Evolutionary conservation across 805 yeast genomes (phyloP), one percentile per base, ranked within the genome.

Genomic region (Phaffomyces antillensis): DNA sequence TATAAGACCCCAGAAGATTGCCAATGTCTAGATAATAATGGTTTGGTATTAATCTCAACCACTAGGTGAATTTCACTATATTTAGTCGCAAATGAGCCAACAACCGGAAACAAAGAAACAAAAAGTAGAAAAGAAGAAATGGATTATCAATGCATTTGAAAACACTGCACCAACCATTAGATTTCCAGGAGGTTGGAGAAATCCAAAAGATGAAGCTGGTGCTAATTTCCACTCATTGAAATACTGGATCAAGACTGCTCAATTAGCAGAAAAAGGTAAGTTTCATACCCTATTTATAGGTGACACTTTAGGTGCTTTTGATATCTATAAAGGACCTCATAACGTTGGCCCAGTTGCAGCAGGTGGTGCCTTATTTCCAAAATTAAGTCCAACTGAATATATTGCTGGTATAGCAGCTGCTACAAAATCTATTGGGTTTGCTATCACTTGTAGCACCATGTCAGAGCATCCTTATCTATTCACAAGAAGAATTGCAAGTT

Each of bases 351-450:
- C 50, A 23, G 48, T 47, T 23, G 44, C 50, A 15, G n/a, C 37
- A 12, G 39, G 43, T 5, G 49, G 49, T 28, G 32, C 41, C 37
- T 34, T 35, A 20, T 39, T 36, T 24, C 73, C 72, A 3, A 61
- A 61, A 3, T 55, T 52, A 39, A 72, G 68, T 41, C 72, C 72
- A 8, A 54, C 63, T 45, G 63, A 66, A 11, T 58, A 59, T 12
- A 65, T 68, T 16, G 45, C 67, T 11, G 70, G 68, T 5, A 61
- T 68, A 67, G 70, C 73, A 15, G 62, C 68, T 1, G 71, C 61
- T 4, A 69, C 73, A 6, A 52, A 64, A 36, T 61, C 60, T 36
- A 43, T 68, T 13, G 45, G 61, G n/a, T 68, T 67, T 52, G 73
- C 68, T 9, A 43, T 69, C 16, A 68, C 73, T 8, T 64, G 64